Conservation (phyloP, 2,329 filamentous ascomycete genomes). For the Aspergillus fijiensis region DNA sequence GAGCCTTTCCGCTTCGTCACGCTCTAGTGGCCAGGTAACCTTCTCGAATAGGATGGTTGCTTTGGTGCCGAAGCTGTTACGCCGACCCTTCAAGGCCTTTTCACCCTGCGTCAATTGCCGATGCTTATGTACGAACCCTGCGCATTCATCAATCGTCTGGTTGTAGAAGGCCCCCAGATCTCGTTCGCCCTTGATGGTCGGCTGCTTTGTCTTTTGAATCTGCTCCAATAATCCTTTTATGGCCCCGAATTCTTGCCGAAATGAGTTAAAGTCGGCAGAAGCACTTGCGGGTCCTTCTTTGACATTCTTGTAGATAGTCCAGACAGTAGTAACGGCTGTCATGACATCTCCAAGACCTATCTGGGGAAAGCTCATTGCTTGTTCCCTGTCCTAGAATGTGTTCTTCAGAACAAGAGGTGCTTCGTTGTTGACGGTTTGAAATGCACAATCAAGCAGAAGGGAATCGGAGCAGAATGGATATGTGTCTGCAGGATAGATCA, state of each 20-base stretch:
- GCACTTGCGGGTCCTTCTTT: neutral
- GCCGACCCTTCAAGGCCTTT: neutral
- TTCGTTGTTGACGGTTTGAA: no score
- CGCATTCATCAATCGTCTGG: slow-evolving; percentile 6
- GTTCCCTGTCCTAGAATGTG: neutral
- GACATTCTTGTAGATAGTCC: slow-evolving; percentile 15
- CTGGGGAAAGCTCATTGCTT: slow-evolving; percentile 11
- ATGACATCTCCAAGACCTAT: slow-evolving; percentile 11
- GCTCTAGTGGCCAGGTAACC: slow-evolving; percentile 13
- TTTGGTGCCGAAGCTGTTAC: slow-evolving; percentile 1
- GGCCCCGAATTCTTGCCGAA: slow-evolving; percentile 8
- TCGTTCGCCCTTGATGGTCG: slow-evolving; percentile 1
- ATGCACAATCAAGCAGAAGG: neutral
- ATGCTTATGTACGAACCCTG: slow-evolving; percentile 9
- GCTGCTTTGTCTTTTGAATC: neutral
- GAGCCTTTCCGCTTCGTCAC: slow-evolving; percentile 13
- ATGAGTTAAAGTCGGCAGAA: slow-evolving; percentile 8
- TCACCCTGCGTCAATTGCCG: neutral
- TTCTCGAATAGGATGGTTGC: slow-evolving; percentile 8
- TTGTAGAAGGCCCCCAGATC: slow-evolving; percentile 10
- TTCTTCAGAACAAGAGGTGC: no score
- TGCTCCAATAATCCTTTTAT: slow-evolving; percentile 10
- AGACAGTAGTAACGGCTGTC: slow-evolving; percentile 5
- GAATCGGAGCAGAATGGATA: neutral
- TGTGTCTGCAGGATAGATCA: neutral